Evolutionary conservation across 768 basidiomycete species (phyloP), one percentile per base, ranked within the genome.

Genomic region (Suillus tomentosus): DNA sequence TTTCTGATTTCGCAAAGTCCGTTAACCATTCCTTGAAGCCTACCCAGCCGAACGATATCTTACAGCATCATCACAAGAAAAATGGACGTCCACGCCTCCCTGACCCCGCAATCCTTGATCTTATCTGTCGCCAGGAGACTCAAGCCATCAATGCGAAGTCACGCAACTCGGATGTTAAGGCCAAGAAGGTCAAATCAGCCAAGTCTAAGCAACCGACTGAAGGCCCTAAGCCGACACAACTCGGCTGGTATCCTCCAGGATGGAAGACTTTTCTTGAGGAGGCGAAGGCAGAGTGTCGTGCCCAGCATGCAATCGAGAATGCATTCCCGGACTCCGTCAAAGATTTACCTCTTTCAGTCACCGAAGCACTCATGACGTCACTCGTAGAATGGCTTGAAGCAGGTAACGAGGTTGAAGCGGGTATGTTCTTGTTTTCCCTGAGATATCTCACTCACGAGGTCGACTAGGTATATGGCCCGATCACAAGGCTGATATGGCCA

Each of bases 261-360:
- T 54, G 53, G 53, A 54, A 54, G 36, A 27, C 53, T 3, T 54
- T 54, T 36, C 53, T 54, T 54, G n/a, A 54, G 19, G 53, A 54
- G 19, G 27, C 27, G 15, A 54, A 54, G 27, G 1, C 19, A 27
- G 53, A 54, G 53, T 27, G 27, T 54, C 9, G 3, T 54, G 53
- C 1, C 14, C 19, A 24, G 27, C 27, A 27, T 11, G 53, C 10
- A 15, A 54, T 54, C 0, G 10, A 54, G 27, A 54, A 54, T 54
- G 53, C 22, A 27, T 54, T 54, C 36, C 36, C 3, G 3, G 36
- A 54, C 43, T 2, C 39, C 13, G 11, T 39, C 39, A 39, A 39
- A 11, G 39, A 45, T 45, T 19, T 45, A 19, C 43, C 43, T 19
- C 43, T 45, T 19, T 45, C 19, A 19, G 17, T 19, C 43, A 45